A percentile compares a stretch with the other conserved stretches of the same genome.
Evolutionary conservation across 768 basidiomycete species (phyloP).

Genomic region (Flagelloscypha sp.): DNA sequence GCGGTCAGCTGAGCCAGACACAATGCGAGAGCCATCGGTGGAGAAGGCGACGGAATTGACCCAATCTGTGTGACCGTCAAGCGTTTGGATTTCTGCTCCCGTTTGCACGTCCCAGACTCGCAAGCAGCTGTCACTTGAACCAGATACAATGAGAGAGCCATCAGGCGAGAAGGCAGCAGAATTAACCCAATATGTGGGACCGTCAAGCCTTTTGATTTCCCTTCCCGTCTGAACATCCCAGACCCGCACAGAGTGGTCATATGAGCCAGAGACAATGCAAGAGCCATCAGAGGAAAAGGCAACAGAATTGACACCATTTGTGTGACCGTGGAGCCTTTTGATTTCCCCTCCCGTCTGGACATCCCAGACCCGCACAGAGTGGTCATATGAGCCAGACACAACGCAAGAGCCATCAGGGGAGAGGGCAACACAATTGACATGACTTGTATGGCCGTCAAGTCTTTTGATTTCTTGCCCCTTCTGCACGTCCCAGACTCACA

Average conservation of each 20-base stretch:
- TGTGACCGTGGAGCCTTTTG: conserved; percentile 6
- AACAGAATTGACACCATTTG: not conserved
- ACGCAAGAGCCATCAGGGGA: conserved; percentile 15
- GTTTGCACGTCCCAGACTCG: conserved; percentile 10
- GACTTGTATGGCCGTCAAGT: conserved; percentile 3
- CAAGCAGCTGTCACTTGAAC: conserved; percentile 4
- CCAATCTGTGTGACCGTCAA: conserved; percentile 9
- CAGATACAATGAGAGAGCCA: conserved; percentile 9
- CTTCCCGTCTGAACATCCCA: conserved; percentile 8
- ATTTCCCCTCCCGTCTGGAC: conserved; percentile 3
- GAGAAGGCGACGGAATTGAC: conserved; percentile 12
- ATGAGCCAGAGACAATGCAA: conserved; percentile 25
- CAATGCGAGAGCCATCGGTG: conserved; percentile 13
- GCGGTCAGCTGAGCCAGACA: conserved; percentile 12
- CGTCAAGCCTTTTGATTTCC: not conserved
- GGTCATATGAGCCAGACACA: conserved; percentile 13
- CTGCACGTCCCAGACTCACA: conserved; percentile 11
- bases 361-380: conserved; percentile 14
- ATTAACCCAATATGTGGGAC: not conserved
- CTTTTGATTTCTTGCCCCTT: not conserved
- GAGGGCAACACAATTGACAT: conserved; percentile 7
- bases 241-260: conserved; percentile 7
- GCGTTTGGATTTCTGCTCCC: conserved; percentile 1
- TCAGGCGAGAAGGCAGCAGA: conserved; percentile 9
- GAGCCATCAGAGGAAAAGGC: conserved; percentile 16